Base-by-base conservation (phyloP, 2,329 filamentous ascomycete genomes). In the Cladorrhinum sp. region DNA sequence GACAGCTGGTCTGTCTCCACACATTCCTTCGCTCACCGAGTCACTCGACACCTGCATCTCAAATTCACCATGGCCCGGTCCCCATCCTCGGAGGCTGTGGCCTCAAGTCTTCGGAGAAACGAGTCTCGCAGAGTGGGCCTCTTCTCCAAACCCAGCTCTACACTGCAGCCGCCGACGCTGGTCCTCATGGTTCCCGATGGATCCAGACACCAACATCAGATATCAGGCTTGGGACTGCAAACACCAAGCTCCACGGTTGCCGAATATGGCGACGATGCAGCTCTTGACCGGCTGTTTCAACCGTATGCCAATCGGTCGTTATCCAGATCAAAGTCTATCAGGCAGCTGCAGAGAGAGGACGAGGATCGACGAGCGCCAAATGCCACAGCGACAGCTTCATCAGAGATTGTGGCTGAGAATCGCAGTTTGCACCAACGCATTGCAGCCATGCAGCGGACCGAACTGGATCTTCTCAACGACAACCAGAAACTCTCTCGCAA, bases 391-490 rank as follows among this genome's bases (percentile, higher is more conserved):
- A 24, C 20, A 9, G 16, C 50, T 33, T 16, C 23, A 1, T 53
- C 56, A 16, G 62, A 64, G 12, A 28, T 67, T 1, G 1, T 60
- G 2, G 36, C 39, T 0, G 65, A 67, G 54, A 66, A 66, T 42
- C 58, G 62, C 28, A 62, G 61, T 39, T 24, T 67, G 6, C 63
- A 66, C 14, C 64, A 67, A 18, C 62, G 65, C 9, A 58, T 67
- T 7, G 49, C 65, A 2, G 65, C 59, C 10, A 58, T 67, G 2
- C 65, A 67, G 24, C 55, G 64, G 3, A 62, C 46, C 9, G 65
- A 67, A 26, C 55, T 51, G 18, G 63, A 64, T 5, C 12, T 67
- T 3, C 53, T 66, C 18, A 55, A 42, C 3, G 62, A 67, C 8
- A 66, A 63, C 23, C 65, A 66, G n/a, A 48, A 59, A 0, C 59